Evolutionary conservation across 2,329 filamentous ascomycete genomes (phyloP).

Genomic region (Lachnellula occidentalis): DNA sequence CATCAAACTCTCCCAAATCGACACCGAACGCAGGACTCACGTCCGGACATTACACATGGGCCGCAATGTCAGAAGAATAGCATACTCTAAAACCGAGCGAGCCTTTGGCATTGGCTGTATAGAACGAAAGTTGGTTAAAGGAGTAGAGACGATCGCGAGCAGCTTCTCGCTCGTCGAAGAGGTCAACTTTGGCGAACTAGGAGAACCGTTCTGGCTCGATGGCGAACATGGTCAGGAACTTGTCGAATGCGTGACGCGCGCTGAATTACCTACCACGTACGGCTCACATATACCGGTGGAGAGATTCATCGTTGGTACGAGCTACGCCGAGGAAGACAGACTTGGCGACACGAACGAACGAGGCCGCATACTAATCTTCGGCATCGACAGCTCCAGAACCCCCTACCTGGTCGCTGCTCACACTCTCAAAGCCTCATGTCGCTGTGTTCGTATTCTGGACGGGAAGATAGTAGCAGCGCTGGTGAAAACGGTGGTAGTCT

Average conservation of each 20-base stretch:
- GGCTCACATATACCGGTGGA: constrained; percentile 55
- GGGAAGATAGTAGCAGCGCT: constrained; percentile 79
- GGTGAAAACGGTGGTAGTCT: constrained; percentile 74
- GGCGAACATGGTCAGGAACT: constrained; percentile 57
- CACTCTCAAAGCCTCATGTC: constrained; percentile 71
- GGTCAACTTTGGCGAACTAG: constrained; percentile 74
- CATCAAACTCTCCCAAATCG: constrained; percentile 74
- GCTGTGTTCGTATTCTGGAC: constrained; percentile 68
- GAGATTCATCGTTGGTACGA: constrained; percentile 87
- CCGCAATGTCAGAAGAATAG: constrained; percentile 80
- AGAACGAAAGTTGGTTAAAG: constrained; percentile 62
- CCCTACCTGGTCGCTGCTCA: constrained; percentile 67
- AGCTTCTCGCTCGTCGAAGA: constrained; percentile 90
- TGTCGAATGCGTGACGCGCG: constrained; percentile 77
- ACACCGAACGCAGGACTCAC: constrained; percentile 81
- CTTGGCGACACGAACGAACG: constrained; percentile 46
- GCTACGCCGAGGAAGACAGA: constrained; percentile 56
- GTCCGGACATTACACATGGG: constrained; percentile 73
- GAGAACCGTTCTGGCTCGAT: constrained; percentile 59
- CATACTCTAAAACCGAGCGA: constrained; percentile 73
- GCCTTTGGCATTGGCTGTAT: constrained; percentile 87
- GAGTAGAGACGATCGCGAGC: constrained; percentile 70
- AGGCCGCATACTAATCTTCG: constrained; percentile 79
- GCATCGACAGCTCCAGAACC: constrained; percentile 68
- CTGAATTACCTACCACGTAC: constrained; percentile 59